Evolutionary conservation across 106 monocot genomes (phyloP), one percentile per base, ranked within the genome.

Genomic region (Narthecium ossifragum): DNA sequence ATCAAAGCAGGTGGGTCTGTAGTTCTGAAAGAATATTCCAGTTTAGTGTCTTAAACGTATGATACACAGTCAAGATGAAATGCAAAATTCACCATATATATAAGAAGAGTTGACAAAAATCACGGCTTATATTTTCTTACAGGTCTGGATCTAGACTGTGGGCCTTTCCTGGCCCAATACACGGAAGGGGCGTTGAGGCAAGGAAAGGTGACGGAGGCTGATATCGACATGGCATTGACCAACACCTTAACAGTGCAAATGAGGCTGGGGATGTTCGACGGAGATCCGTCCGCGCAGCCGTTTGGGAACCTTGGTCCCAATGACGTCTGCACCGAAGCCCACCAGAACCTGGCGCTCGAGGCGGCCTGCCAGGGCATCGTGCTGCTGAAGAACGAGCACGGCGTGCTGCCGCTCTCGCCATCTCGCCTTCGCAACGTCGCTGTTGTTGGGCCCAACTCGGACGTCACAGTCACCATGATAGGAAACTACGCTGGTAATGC

Each of bases 91-190:
- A 27, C 26, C 26, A 2, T 24, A 52, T 24, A 25, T 4, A 6
- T 27, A 5, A 25, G 36, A 36, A 36, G 36, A n/a, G n/a, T n/a
- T n/a, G n/a, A n/a, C n/a, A n/a, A 6, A 36, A 36, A 6, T 36
- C 6, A 26, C 51, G 23, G 23, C 25, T 25, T 52, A 25, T 24
- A 2, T 52, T 23, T 52, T 21, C 23, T 52, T 56, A 3, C 39
- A 93, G 96, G 98, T 22, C 78, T 98, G 68, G 98, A 98, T 61
- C 70, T 98, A 61, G 82, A 91, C 48, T 98, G 98, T 47, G 98
- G 98, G n/a, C 75, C 83, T 8, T 91, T 81, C 38, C 62, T 90
- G 30, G 75, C 75, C 0, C 56, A 70, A 15, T 67, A 87, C 54
- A 71, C 87, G 0, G 69, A 72, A 26, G 69, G 76, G 20, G 98